These are phyloP conservation scores for Quercus phellos DNA, from an alignment of 331 rosid species.

Conservation along the genomic window DNA sequence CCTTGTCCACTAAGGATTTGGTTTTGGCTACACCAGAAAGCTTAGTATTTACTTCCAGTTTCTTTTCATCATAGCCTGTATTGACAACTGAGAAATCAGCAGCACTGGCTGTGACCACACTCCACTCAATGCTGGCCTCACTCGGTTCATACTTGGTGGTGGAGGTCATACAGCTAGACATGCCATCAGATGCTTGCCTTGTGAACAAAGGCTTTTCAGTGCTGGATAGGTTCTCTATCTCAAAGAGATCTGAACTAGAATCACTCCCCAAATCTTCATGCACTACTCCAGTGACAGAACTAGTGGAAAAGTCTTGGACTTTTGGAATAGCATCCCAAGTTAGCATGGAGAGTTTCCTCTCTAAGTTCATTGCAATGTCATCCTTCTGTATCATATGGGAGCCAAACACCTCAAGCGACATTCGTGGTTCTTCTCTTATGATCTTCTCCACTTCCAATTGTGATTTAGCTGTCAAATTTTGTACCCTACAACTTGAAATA, in stretches of 20 bases:
- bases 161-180: conserved; percentile 25
- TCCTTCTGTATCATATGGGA: conserved; percentile 17
- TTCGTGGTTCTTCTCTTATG: conserved; percentile 20
- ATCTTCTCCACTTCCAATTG: conserved; percentile 1
- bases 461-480: not conserved
- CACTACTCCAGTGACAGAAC: not conserved
- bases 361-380: conserved; percentile 29
- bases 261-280: conserved; percentile 38
- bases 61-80: conserved; percentile 28
- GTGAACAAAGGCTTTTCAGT: not conserved
- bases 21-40: not conserved
- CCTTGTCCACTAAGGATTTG: not conserved
- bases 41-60: not conserved
- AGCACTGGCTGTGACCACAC: conserved; percentile 36
- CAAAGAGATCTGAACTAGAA: conserved; percentile 50
- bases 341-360: conserved; percentile 40
- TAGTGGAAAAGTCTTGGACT: conserved; percentile 7
- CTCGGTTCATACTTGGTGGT: conserved; percentile 25
- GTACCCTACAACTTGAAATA: conserved; percentile 7
- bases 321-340: conserved; percentile 52
- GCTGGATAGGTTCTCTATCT: conserved; percentile 36
- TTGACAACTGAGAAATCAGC: conserved; percentile 5
- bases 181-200: conserved; percentile 23
- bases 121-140: conserved; percentile 37
- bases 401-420: conserved; percentile 42